Evolutionary conservation across 441 rosid genomes (phyloP), one percentile per base, ranked within the genome.

Genomic region (Daphne laureola): DNA sequence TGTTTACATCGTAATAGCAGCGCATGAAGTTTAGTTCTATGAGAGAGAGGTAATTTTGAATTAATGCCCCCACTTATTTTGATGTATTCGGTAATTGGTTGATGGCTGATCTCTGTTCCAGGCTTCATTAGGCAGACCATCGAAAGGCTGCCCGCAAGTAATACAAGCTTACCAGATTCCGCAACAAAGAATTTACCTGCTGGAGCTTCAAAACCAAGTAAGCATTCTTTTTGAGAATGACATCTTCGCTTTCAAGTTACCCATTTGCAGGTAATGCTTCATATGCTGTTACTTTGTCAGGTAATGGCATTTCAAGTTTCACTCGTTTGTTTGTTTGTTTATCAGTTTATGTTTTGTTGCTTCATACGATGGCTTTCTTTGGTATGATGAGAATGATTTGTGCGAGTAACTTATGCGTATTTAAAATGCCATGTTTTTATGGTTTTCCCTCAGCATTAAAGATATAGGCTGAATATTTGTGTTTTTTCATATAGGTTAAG

Each of bases 171-270:
- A 69, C 95, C 84, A 70, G 79, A 62, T 46, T 43, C 89, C 47
- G 53, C 79, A 61, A 46, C 84, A 31, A 84, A 63, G 56, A 82
- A 68, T 68, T 68, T 79, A 61, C 82, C 90, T 46, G 65, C 89
- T 67, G 82, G 67, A 58, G 77, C 89, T 65, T 71, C 93, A 63
- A 73, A 73, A 69, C 80, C 84, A 63, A 94, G 99, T 94, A 64
- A 57, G 44, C 43, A 42, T 42, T 53, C 48, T 54, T 31, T 31
- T 21, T 7, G 9, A 7, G 53, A 46, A 46, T 46, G 38, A 21
- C 42, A 49, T 14, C 52, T 46, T 51, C 53, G 16, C 23, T 27
- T 31, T 31, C 38, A 31, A 31, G 38, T 31, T 31, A 1, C 38
- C 11, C 25, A 15, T 15, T 31, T 17, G 36, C 57, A 40, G 59